Evolutionary conservation across 1,139 yeast genomes (phyloP).

Genomic region (Debaryomyces singareniensis): DNA sequence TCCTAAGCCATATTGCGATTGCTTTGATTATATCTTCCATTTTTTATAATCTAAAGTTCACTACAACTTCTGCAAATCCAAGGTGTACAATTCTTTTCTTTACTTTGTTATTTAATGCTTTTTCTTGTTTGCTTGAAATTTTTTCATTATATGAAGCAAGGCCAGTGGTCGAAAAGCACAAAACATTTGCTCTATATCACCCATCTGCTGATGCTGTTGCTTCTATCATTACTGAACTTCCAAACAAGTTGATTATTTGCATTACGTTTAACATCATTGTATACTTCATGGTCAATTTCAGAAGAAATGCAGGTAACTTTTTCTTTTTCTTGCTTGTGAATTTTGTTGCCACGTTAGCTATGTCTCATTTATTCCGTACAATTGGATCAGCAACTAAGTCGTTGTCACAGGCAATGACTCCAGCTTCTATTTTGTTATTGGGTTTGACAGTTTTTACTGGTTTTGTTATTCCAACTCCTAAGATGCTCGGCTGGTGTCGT

Average conservation of each 20-base stretch:
- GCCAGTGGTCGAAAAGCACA: slow-evolving; percentile 80
- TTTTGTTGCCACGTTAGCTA: slow-evolving; percentile 48
- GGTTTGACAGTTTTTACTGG: slow-evolving; percentile 71
- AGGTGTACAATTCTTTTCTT: slow-evolving; percentile 73
- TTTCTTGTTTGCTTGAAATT: slow-evolving; percentile 63
- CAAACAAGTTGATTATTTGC: slow-evolving; percentile 51
- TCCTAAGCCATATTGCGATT: slow-evolving; percentile 65
- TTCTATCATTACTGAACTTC: slow-evolving; percentile 61
- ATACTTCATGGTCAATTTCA: slow-evolving; percentile 64
- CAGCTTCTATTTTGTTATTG: slow-evolving; percentile 57
- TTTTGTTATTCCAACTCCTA: slow-evolving; percentile 60
- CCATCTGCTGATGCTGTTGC: slow-evolving; percentile 77
- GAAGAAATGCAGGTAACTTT: slow-evolving; percentile 62
- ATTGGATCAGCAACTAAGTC: slow-evolving; percentile 61
- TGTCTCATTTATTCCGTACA: slow-evolving; percentile 70
- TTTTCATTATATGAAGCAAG: slow-evolving; percentile 43
- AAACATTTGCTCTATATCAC: slow-evolving; percentile 65
- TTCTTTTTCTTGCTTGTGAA: slow-evolving; percentile 58
- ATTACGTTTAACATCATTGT: slow-evolving; percentile 53
- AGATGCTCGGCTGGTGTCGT: slow-evolving; percentile 71
- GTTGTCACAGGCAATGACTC: slow-evolving; percentile 65
- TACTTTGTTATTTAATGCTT: slow-evolving; percentile 54
- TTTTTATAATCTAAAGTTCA: slow-evolving; percentile 52
- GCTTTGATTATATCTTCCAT: slow-evolving; percentile 69
- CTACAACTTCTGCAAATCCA: slow-evolving; percentile 47